Conservation (phyloP, 1,139 yeast species). For the Saccharomyces pastorianus region DNA sequence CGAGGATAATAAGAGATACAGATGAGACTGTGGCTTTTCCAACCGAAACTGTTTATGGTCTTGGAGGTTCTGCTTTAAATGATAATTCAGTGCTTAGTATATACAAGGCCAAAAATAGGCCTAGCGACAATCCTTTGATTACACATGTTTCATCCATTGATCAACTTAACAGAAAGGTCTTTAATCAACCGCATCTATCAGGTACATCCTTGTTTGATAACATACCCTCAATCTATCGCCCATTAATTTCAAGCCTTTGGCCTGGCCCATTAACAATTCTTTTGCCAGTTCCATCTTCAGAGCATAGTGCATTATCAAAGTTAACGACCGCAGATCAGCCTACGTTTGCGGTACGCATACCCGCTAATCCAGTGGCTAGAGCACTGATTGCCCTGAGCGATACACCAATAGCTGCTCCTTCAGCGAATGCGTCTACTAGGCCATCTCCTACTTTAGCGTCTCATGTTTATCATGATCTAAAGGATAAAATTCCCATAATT, state of each 20-base stretch:
- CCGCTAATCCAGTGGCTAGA: slow-evolving; percentile 79
- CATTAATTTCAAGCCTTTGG: slow-evolving; percentile 67
- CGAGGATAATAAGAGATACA: slow-evolving; percentile 43
- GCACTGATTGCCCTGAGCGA: slow-evolving; percentile 84
- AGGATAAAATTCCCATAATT: slow-evolving; percentile 75
- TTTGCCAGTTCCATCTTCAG: slow-evolving; percentile 47
- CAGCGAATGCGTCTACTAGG: slow-evolving; percentile 91
- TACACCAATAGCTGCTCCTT: slow-evolving; percentile 91
- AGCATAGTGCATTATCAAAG: slow-evolving; percentile 49
- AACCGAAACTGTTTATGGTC: slow-evolving; percentile 93
- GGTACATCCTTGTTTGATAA: slow-evolving; percentile 23
- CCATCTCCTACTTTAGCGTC: slow-evolving; percentile 88
- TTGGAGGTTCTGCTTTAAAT: slow-evolving; percentile 78
- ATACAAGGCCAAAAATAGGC: slow-evolving; percentile 82
- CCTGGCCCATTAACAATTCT: slow-evolving; percentile 93
- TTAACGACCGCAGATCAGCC: slow-evolving; percentile 79
- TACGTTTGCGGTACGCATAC: slow-evolving; percentile 88
- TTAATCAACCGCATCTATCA: slow-evolving; percentile 22
- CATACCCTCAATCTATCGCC: slow-evolving; percentile 60
- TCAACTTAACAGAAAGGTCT: slow-evolving; percentile 53
- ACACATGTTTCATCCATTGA: slow-evolving; percentile 75
- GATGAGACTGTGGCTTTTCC: slow-evolving; percentile 80
- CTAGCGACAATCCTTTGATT: slow-evolving; percentile 90
- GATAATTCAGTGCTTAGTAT: slow-evolving; percentile 70
- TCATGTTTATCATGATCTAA: slow-evolving; percentile 74